Percentiles rank a stretch among this genome's conserved stretches.
Evolutionary conservation across 345 rosid species (phyloP).

Genomic region (Hibiscus trionum): DNA sequence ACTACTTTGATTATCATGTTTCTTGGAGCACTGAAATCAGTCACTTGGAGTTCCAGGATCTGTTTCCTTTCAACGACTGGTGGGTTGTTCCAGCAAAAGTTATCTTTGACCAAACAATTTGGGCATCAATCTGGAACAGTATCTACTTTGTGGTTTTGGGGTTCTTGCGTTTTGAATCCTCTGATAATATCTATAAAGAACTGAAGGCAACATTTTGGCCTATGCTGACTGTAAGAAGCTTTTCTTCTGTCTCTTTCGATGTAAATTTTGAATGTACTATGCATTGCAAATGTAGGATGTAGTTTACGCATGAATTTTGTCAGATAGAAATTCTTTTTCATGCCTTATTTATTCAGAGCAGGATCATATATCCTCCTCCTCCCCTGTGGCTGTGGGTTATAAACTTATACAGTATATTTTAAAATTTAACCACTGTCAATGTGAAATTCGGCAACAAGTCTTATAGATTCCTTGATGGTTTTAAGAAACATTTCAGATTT

Average conservation of each 20-base stretch:
- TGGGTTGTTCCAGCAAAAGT: slow-evolving; percentile 94
- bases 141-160: slow-evolving; percentile 64
- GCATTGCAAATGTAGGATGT: slow-evolving; percentile 2
- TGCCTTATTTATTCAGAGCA: neutral
- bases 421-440: neutral
- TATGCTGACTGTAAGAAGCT: slow-evolving; percentile 13
- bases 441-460: neutral
- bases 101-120: slow-evolving; percentile 76
- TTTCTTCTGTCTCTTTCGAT: slow-evolving; percentile 1
- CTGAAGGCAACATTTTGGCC: slow-evolving; percentile 38
- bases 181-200: slow-evolving; percentile 43
- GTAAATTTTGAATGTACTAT: neutral
- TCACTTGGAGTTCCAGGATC: slow-evolving; percentile 38
- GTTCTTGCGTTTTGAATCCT: slow-evolving; percentile 65
- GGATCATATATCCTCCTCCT: neutral
- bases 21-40: slow-evolving; percentile 16
- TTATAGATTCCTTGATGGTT: neutral
- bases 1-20: neutral
- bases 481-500: neutral
- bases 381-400: neutral
- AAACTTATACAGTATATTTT: too few species aligned
- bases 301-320: neutral
- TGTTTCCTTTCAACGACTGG: slow-evolving; percentile 80
- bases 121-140: slow-evolving; percentile 90
- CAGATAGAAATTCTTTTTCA: neutral